phyloP scores from a whole-genome alignment of 176 grass and related monocot species.

The Oropetium thomaeum region DNA sequence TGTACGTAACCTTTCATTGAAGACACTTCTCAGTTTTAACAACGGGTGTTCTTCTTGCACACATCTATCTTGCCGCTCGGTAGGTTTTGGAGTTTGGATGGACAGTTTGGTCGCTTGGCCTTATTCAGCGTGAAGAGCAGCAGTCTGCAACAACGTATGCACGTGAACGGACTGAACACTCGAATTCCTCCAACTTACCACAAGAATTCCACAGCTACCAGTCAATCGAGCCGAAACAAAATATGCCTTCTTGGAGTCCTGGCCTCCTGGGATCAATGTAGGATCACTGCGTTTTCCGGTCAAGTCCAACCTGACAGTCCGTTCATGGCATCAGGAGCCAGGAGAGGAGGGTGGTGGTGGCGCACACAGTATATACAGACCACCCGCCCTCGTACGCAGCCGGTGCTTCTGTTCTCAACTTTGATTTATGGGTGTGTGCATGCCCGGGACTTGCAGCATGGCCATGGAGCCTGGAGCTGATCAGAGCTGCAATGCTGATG shows the following conservation, averaged over 20 bases:
- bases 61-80: neutral
- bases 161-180: neutral
- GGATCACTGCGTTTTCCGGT: neutral
- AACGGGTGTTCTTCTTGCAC: too few species aligned
- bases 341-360: too few species aligned
- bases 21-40: neutral
- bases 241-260: neutral
- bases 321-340: conserved; percentile 14
- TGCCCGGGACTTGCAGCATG: neutral
- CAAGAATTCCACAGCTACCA: neutral
- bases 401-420: neutral
- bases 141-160: neutral
- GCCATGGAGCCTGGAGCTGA: neutral
- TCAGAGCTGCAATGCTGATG: neutral
- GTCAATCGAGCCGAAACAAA: neutral
- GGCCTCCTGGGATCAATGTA: too few species aligned
- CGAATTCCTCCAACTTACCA: neutral
- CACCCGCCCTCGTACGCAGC: neutral
- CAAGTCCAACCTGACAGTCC: conserved; percentile 40
- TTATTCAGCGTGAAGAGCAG: neutral
- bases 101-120: conserved; percentile 14
- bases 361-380: too few species aligned
- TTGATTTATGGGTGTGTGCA: neutral
- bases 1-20: neutral
- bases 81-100: neutral